These are phyloP conservation scores for Fraxinus xanthoxyloides DNA, from an alignment of 305 asterid genomes.

Conservation along the genomic window DNA sequence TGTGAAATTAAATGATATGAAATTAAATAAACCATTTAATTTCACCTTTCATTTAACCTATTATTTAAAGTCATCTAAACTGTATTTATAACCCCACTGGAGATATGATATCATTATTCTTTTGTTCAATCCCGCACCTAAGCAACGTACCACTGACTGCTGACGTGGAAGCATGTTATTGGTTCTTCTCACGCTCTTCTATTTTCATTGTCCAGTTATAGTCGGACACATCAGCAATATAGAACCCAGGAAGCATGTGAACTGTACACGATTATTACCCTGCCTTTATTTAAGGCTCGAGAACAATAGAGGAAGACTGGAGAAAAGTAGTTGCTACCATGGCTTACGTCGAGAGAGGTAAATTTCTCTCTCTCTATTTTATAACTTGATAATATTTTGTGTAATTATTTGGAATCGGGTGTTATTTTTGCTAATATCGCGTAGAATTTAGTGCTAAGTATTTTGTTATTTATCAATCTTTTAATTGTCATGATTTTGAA, in stretches of 20 bases:
- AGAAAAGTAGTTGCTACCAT: slow-evolving; percentile 35
- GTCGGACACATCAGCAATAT: not conserved
- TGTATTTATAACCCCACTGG: no score
- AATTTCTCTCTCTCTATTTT: not conserved
- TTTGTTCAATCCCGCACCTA: not conserved
- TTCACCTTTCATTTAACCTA: no score
- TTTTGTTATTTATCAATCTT: not conserved
- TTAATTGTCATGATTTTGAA: not conserved
- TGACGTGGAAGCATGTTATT: not conserved
- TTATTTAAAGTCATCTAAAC: no score
- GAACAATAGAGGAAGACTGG: slow-evolving; percentile 19
- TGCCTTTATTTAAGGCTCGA: slow-evolving; percentile 1
- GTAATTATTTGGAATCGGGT: not conserved
- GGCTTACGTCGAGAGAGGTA: slow-evolving; percentile 90
- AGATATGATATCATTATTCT: no score
- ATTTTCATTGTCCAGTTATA: not conserved
- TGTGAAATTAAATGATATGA: no score
- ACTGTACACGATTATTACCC: not conserved
- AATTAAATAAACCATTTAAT: no score
- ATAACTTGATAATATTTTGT: not conserved
- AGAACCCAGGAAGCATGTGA: not conserved
- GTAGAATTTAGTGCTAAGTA: not conserved
- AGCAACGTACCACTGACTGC: not conserved
- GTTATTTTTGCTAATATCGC: not conserved
- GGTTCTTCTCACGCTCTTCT: not conserved